Evolutionary conservation across 176 grass and related monocot genomes (phyloP).

Genomic region (Bothriochloa decipiens): DNA sequence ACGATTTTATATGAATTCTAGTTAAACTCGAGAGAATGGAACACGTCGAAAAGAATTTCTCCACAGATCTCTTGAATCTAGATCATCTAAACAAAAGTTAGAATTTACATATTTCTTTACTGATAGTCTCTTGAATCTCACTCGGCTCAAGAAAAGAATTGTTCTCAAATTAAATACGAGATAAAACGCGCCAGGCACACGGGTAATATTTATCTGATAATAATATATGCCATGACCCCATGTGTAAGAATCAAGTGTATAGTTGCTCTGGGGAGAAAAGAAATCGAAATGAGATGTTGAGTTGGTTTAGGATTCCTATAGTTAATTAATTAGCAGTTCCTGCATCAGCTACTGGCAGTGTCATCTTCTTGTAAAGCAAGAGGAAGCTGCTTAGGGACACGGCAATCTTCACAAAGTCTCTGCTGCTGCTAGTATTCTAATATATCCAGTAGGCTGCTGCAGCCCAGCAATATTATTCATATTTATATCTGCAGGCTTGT

Average conservation of each 20-base stretch:
- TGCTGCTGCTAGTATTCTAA: neutral
- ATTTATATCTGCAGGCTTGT: slow-evolving; percentile 16
- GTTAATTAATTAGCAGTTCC: neutral
- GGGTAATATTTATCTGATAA: neutral
- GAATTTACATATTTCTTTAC: neutral
- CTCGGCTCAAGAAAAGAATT: slow-evolving; percentile 1
- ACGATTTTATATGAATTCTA: no score
- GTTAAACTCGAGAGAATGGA: neutral
- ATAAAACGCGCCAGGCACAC: neutral
- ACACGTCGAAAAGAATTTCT: neutral
- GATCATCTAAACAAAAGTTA: no score
- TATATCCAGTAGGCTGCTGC: neutral
- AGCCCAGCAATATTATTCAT: neutral
- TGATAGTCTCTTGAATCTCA: neutral
- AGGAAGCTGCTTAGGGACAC: slow-evolving; percentile 13
- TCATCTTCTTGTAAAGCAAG: neutral
- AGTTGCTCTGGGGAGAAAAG: neutral
- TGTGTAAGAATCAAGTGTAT: neutral
- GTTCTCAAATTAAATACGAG: neutral
- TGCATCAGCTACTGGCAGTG: neutral
- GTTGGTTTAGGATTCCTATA: slow-evolving; percentile 10
- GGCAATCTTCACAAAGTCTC: neutral
- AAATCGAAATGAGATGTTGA: slow-evolving; percentile 23
- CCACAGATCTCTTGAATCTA: neutral
- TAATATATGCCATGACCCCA: neutral